Conservation (phyloP, 2,329 filamentous ascomycete species). For the Dactylellina drechsleri region DNA sequence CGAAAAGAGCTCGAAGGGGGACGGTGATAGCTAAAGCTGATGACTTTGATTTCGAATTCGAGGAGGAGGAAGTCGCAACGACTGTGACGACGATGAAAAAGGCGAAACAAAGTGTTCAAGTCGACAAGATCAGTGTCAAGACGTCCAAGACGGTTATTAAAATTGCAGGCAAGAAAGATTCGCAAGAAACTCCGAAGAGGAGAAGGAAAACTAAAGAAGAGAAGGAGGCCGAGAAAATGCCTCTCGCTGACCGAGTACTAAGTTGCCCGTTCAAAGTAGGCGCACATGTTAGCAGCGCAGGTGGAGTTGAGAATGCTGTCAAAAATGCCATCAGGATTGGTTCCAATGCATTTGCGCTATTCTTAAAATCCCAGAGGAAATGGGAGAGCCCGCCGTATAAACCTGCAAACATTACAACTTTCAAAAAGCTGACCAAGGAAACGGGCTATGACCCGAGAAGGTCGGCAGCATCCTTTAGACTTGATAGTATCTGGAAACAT, state of each 20-base stretch:
- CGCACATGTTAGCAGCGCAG: slow-evolving; percentile 89
- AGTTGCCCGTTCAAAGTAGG: slow-evolving; percentile 85
- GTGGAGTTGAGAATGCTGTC: slow-evolving; percentile 89
- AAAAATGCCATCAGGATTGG: slow-evolving; percentile 81
- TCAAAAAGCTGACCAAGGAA: slow-evolving; percentile 73
- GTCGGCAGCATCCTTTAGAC: slow-evolving; percentile 57
- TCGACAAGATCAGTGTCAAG: slow-evolving; percentile 10
- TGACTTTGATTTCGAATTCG: slow-evolving; percentile 22
- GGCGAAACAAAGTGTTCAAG: slow-evolving; percentile 20
- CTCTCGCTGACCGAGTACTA: slow-evolving; percentile 75
- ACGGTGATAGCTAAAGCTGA: slow-evolving; percentile 29
- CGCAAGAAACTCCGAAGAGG: slow-evolving; percentile 56
- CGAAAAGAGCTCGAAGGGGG: slow-evolving; percentile 27
- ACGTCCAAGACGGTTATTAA: slow-evolving; percentile 22
- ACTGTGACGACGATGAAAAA: slow-evolving; percentile 51
- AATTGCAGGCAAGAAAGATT: slow-evolving; percentile 23
- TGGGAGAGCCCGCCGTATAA: slow-evolving; percentile 86
- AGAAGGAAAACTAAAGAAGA: slow-evolving; percentile 64
- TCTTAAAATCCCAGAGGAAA: slow-evolving; percentile 95
- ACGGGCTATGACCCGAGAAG: slow-evolving; percentile 76
- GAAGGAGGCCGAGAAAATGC: slow-evolving; percentile 69
- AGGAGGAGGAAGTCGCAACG: slow-evolving; percentile 49
- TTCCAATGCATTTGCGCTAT: slow-evolving; percentile 91
- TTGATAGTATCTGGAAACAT: not conserved
- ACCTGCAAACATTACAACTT: slow-evolving; percentile 73